Conservation (phyloP, 306 rosid species). For the cucumber (Cucumis sativus) region Cucumber_9930_V3 NC_026655.2:4270501-4271000, state of each 20-base stretch:
- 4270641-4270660: conserved; percentile 73
- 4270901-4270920: background rate
- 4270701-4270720: conserved; percentile 49
- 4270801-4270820: conserved; percentile 25
- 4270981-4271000: background rate
- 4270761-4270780: conserved; percentile 39
- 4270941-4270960: background rate
- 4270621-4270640: conserved; percentile 79
- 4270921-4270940: background rate
- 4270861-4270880: background rate
- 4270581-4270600: background rate
- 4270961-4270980: background rate
- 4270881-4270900: background rate
- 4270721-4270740: conserved; percentile 54
- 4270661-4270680: conserved; percentile 77
- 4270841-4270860: background rate
- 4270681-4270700: conserved; percentile 75
- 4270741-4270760: conserved; percentile 28
- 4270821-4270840: conserved; percentile 36
- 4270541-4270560: background rate
- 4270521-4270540: background rate
- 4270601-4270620: conserved; percentile 16
- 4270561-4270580: background rate
- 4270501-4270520: background rate
- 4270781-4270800: conserved; percentile 14